A percentile compares a stretch with the other conserved stretches of the same genome.
These are phyloP conservation scores for Exophiala viscosa DNA, from an alignment of 2,329 filamentous ascomycete genomes.

Conservation along the genomic window DNA sequence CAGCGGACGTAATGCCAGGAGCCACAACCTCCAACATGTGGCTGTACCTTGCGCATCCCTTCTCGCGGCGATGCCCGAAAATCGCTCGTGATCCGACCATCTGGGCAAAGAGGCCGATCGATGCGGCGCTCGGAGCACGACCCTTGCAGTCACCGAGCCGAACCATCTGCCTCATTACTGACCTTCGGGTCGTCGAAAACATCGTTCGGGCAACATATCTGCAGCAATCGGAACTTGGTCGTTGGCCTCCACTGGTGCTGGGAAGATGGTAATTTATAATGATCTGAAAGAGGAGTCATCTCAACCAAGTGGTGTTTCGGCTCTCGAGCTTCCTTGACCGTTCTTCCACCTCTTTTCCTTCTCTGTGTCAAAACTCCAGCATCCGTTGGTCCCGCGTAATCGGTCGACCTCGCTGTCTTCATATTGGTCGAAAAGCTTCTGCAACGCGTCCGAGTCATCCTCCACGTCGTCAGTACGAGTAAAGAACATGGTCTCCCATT, in stretches of 20 bases:
- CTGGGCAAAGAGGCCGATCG: too few relatives aligned
- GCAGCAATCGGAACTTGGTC: too few relatives aligned
- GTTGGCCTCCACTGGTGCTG: too few relatives aligned
- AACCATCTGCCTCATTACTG: too few relatives aligned
- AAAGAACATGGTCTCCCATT: slow-evolving; percentile 88
- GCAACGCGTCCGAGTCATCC: background rate
- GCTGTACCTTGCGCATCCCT: too few relatives aligned
- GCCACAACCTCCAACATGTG: too few relatives aligned
- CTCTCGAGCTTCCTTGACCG: slow-evolving; percentile 10
- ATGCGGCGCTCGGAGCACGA: background rate
- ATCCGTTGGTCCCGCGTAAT: slow-evolving; percentile 16
- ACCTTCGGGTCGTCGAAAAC: too few relatives aligned
- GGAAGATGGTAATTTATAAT: too few relatives aligned
- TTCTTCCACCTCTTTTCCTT: slow-evolving; percentile 21
- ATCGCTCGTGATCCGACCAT: too few relatives aligned
- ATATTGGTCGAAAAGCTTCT: background rate
- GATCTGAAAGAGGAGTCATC: too few relatives aligned
- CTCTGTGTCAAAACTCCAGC: slow-evolving; percentile 21
- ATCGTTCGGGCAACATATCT: background rate
- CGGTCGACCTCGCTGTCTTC: slow-evolving; percentile 7
- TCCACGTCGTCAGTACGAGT: background rate
- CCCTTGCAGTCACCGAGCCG: background rate
- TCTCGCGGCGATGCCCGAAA: too few relatives aligned
- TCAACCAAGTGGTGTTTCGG: slow-evolving; percentile 18
- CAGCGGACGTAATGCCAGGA: slow-evolving; percentile 6